A percentile compares a stretch with the other conserved stretches of the same genome.
These are phyloP conservation scores for Dactylonectria macrodidyma DNA, from an alignment of 2,329 filamentous ascomycete species.

Conservation along the genomic window DNA sequence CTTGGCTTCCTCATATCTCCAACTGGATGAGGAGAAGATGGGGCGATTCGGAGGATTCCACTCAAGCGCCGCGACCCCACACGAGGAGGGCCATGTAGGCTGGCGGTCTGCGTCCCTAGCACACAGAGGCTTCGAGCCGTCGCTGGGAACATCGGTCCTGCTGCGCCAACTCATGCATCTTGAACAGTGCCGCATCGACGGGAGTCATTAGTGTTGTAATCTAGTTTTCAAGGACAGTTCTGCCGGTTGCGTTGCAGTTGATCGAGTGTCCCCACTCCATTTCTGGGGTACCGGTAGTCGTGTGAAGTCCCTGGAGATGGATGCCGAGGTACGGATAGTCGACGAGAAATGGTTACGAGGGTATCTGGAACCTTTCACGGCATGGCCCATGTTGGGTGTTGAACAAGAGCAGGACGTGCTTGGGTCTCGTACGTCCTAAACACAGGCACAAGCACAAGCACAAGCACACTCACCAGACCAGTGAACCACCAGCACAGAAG, in stretches of 20 bases:
- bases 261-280: not conserved
- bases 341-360: not conserved
- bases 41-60: conserved; percentile 1
- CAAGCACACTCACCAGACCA: not conserved
- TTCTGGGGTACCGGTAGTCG: not conserved
- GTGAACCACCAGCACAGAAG: not conserved
- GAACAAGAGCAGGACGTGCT: not conserved
- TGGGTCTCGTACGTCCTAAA: too few species aligned
- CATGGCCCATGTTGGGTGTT: not conserved
- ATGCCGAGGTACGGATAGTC: not conserved
- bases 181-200: conserved; percentile 26
- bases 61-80: conserved; percentile 10
- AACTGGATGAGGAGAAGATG: not conserved
- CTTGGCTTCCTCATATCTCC: not conserved
- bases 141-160: conserved; percentile 16
- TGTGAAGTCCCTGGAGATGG: not conserved
- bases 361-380: not conserved
- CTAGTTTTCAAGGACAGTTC: not conserved
- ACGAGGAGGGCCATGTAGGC: conserved; percentile 4
- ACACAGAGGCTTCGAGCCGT: conserved; percentile 11
- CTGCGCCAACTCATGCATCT: conserved; percentile 21
- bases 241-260: not conserved
- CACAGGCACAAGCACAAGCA: not conserved
- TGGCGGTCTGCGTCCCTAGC: not conserved
- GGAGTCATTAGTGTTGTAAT: conserved; percentile 27